Base-by-base conservation (phyloP, 768 basidiomycete species). In the Tephrocybe sp. region DNA sequence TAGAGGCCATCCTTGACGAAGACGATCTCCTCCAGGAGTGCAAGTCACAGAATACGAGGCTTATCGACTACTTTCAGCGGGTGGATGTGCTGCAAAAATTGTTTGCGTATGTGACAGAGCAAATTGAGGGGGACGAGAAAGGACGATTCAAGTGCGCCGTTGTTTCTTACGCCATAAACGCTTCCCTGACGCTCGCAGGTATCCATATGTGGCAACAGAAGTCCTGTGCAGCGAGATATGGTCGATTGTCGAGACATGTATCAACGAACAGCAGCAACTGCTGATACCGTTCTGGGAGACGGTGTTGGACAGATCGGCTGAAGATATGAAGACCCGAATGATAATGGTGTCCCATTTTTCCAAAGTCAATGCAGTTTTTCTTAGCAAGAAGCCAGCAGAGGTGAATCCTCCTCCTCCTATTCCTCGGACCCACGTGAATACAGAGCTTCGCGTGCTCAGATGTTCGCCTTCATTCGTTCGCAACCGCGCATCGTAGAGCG, bases 161-260 rank as follows among this genome's bases (percentile, higher is more conserved):
- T 50, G 0, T 44, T 20, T n/a, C 38, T 49, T 26, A 26, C 47
- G n/a, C 23, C 41, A 24, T 14, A 4, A 23, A 10, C 11, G 15
- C 17, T 45, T 51, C 23, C 23, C 28, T 49, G 43, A 44, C 25
- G 21, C 38, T 25, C 44, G 34, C 37, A 97, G 95, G 69, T 98
- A 93, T 68, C 93, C 95, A 1, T 88, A 91, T 62, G 84, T 94
- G 18, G 88, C 93, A 14, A 93, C 95, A 23, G 96, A 98, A 67
- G 93, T 98, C 20, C 80, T 98, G 28, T 95, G 93, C 71, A 90
- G 91, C 68, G 94, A 96, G 61, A 87, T 96, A 70, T 97, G 93
- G 88, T 90, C 88, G 18, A 91, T 98, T 62, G 85, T 93, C 42
- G 93, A 94, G 69, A 92, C 91, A 1, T 90, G 93, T 60, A 74